These are phyloP conservation scores for Penicillium fimorum DNA, from an alignment of 495 filamentous ascomycete species.

Conservation along the genomic window DNA sequence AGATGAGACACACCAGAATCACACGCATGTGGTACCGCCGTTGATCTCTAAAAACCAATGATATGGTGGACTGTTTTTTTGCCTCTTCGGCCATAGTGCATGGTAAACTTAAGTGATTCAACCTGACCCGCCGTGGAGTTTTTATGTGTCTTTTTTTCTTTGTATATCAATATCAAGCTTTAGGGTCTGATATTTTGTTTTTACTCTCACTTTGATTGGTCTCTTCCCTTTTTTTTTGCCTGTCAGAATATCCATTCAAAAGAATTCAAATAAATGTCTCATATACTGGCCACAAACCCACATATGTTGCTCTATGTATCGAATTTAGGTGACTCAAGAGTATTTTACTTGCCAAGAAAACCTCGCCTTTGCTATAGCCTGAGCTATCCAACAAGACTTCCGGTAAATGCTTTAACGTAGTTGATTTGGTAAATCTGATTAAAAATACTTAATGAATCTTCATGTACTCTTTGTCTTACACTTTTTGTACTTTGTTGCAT, in stretches of 20 bases:
- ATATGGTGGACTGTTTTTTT: constrained; percentile 12
- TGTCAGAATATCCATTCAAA: constrained; percentile 11
- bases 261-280: constrained; percentile 7
- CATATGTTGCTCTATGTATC: not conserved
- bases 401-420: too few relatives aligned
- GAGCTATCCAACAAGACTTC: too few relatives aligned
- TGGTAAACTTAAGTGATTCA: constrained; percentile 19
- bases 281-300: not conserved
- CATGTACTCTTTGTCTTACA: constrained; percentile 13
- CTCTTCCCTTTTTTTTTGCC: constrained; percentile 5
- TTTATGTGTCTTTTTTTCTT: constrained; percentile 23
- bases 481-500: constrained; percentile 48
- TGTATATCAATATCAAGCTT: constrained; percentile 30
- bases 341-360: too few relatives aligned
- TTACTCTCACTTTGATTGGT: constrained; percentile 1
- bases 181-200: constrained; percentile 11
- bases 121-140: constrained; percentile 23
- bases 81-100: constrained; percentile 19
- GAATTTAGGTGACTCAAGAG: not conserved
- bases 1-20: constrained; percentile 77
- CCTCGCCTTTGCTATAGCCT: too few relatives aligned
- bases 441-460: not conserved
- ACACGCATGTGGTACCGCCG: constrained; percentile 54
- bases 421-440: too few relatives aligned
- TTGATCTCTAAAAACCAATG: constrained; percentile 18